phyloP scores from a whole-genome alignment of 176 grass and related monocot species.

The Hsuehochloa calcarea region DNA sequence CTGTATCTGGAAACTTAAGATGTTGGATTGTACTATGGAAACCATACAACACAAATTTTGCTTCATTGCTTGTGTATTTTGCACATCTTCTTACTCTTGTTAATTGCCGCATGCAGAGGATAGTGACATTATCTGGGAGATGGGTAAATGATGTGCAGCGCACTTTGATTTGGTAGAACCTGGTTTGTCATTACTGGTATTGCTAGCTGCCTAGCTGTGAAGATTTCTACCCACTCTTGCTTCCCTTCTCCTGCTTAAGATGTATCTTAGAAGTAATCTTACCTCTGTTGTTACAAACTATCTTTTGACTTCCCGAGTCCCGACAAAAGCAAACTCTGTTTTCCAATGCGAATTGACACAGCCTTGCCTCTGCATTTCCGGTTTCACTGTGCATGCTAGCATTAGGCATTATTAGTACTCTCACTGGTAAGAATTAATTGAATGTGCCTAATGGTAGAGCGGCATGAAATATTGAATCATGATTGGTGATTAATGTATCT shows the following conservation, averaged over 20 bases:
- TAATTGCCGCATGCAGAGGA: conserved; percentile 70
- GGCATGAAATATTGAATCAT: neutral
- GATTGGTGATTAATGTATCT: neutral
- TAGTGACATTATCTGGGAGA: conserved; percentile 71
- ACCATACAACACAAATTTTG: neutral
- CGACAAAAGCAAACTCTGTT: neutral
- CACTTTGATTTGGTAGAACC: neutral
- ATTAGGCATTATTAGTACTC: neutral
- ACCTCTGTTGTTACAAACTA: neutral
- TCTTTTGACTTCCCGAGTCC: neutral
- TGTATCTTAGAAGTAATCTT: neutral
- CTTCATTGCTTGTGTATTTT: conserved; percentile 3
- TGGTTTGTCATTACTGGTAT: neutral
- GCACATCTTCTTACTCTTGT: conserved; percentile 32
- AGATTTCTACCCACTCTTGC: neutral
- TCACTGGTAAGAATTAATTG: conserved; percentile 7
- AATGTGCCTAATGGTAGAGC: neutral
- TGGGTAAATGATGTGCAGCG: conserved; percentile 43
- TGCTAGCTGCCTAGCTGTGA: neutral
- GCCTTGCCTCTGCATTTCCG: conserved; percentile 2
- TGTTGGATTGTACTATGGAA: neutral
- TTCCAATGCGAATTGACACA: neutral
- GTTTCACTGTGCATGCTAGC: neutral
- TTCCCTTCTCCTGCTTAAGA: neutral
- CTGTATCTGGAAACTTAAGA: neutral